Conservation (phyloP, 106 monocot species). For the Platanthera zijinensis region DNA sequence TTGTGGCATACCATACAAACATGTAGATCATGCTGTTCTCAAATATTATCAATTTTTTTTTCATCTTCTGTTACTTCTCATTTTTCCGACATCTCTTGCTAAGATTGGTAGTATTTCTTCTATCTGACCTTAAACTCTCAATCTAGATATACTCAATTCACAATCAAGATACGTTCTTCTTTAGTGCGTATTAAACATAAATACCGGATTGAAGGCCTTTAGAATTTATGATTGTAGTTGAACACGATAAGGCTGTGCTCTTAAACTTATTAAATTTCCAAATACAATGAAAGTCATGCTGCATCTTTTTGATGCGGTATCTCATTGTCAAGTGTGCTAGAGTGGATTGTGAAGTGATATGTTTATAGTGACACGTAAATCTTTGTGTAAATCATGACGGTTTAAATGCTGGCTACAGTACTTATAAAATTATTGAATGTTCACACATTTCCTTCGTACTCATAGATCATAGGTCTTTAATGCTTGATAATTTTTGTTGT, state of each 20-base stretch:
- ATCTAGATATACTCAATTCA: too few relatives aligned
- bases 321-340: neutral
- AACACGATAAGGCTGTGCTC: neutral
- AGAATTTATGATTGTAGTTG: too few relatives aligned
- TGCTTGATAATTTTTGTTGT: slow-evolving; percentile 4
- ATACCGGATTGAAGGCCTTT: too few relatives aligned
- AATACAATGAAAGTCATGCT: neutral
- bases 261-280: neutral
- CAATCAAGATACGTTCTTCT: too few relatives aligned
- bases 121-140: too few relatives aligned
- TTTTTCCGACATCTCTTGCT: too few relatives aligned
- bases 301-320: neutral
- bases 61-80: too few relatives aligned
- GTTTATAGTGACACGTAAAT: neutral
- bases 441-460: neutral
- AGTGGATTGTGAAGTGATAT: neutral
- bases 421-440: neutral
- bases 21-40: too few relatives aligned
- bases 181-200: too few relatives aligned
- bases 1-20: too few relatives aligned
- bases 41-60: too few relatives aligned
- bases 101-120: too few relatives aligned
- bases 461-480: neutral
- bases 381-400: neutral
- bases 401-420: neutral